A percentile compares a stretch with the other conserved stretches of the same genome.
phyloP scores from a whole-genome alignment of 805 yeast species.

The Debaryomyces tyrocola region DNA sequence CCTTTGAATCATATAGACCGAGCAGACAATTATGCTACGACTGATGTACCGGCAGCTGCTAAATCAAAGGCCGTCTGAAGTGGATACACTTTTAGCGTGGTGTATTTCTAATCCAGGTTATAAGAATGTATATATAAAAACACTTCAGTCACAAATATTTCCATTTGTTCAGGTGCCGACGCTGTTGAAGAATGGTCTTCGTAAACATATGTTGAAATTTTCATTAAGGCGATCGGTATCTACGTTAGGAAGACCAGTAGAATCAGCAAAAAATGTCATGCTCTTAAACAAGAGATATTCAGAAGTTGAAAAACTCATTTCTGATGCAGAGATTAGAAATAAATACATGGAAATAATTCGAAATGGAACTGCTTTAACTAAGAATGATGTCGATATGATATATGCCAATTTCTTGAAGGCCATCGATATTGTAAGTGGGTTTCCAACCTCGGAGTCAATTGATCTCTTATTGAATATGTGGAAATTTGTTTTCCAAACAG shows the following conservation, averaged over 20 bases:
- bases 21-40: constrained; percentile 7
- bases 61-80: constrained; percentile 1
- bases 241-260: neutral
- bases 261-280: neutral
- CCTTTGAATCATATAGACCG: no score
- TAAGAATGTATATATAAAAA: constrained; percentile 4
- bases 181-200: neutral
- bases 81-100: constrained; percentile 5
- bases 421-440: constrained; percentile 23
- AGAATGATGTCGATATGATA: constrained; percentile 13
- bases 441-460: constrained; percentile 13
- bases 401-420: constrained; percentile 17
- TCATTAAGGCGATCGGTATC: neutral
- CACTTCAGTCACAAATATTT: constrained; percentile 5
- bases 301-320: neutral
- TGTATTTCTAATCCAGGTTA: constrained; percentile 7
- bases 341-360: constrained; percentile 14
- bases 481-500: constrained; percentile 17
- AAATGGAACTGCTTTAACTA: neutral
- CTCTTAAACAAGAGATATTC: neutral
- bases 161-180: neutral
- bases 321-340: neutral
- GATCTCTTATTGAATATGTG: constrained; percentile 23
- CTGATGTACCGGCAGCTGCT: constrained; percentile 1
- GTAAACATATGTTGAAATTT: neutral